Evolutionary conservation across 768 basidiomycete genomes (phyloP), one percentile per base, ranked within the genome.

Genomic region (Pleurotus eryngii): DNA sequence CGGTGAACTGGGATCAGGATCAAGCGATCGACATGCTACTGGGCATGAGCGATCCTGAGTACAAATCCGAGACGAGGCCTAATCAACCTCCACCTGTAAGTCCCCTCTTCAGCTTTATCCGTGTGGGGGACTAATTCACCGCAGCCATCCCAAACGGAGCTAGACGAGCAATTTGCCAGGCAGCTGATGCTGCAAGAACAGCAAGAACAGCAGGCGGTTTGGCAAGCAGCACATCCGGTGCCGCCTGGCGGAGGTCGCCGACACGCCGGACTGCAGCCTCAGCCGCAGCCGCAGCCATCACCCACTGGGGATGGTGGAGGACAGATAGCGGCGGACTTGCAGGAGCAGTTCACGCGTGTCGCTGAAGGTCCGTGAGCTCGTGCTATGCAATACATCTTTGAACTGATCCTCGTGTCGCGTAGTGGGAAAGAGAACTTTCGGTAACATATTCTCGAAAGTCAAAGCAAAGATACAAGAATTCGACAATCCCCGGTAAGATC

Each of bases 31-130:
- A 94, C 63, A 72, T 78, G 1, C 76, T 95, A 7, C 80, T 95
- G 5, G 87, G 86, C 8, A 93, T 95, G 92, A 92, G 80, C 70
- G 92, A 95, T 71, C 91, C 91, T 1, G 78, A 85, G 5, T 92
- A 88, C 65, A 77, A 66, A 56, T 24, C 60, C 17, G 54, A 43
- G 17, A n/a, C 24, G 35, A 37, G 38, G 46, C 18, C 46, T 0
- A 49, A 42, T 53, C 30, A 55, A 14, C 61, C 58, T 22, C 37
- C 38, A 20, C 1, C 11, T 38, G 56, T 54, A 22, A n/a, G 51
- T 53, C 37, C 2, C n/a, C 7, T 24, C 18, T 12, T 22, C 24
- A 7, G n/a, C 14, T 48, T 17, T 9, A 3, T 37, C 20, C 3
- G 12, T 8, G 18, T 8, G 11, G 4, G 30, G 9, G 8, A 35